Percentiles rank a stretch among this genome's conserved stretches.
phyloP scores from a whole-genome alignment of 2,329 filamentous ascomycete species.

The Atkinsonella hypoxylon region DNA sequence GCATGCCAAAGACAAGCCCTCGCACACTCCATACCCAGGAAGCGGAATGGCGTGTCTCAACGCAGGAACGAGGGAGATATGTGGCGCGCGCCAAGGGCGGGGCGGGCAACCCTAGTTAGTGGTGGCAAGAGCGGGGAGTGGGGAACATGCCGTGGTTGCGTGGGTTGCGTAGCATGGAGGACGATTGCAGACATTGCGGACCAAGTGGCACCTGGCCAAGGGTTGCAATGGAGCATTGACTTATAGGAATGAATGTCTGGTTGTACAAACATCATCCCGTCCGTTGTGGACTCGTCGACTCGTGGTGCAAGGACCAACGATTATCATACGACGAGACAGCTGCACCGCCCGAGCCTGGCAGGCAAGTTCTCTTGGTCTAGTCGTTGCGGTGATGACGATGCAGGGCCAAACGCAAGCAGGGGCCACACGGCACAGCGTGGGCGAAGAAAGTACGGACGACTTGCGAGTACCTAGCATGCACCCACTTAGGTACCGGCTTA shows the following conservation, averaged over 20 bases:
- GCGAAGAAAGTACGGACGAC: background rate
- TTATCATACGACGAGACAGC: too few species aligned
- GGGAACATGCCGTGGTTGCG: background rate
- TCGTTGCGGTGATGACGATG: background rate
- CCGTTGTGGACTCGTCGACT: too few species aligned
- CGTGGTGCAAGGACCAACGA: background rate
- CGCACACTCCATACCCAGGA: slow-evolving; percentile 5
- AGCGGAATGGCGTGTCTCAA: slow-evolving; percentile 27
- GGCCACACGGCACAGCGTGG: background rate
- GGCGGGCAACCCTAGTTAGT: background rate
- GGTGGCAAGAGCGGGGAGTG: background rate
- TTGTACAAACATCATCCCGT: too few species aligned
- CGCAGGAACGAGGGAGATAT: slow-evolving; percentile 21
- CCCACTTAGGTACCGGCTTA: too few species aligned
- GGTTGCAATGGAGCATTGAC: too few species aligned
- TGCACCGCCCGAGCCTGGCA: too few species aligned
- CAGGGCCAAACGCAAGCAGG: slow-evolving; percentile 6
- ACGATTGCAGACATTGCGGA: too few species aligned
- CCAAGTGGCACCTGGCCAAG: too few species aligned
- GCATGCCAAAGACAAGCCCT: background rate
- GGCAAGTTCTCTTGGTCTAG: too few species aligned
- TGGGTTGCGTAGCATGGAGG: background rate
- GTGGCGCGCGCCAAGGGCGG: slow-evolving; percentile 3
- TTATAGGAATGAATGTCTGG: too few species aligned
- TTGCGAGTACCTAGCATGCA: too few species aligned